Evolutionary conservation across 768 basidiomycete genomes (phyloP).

Genomic region (Tylopilus sp.): DNA sequence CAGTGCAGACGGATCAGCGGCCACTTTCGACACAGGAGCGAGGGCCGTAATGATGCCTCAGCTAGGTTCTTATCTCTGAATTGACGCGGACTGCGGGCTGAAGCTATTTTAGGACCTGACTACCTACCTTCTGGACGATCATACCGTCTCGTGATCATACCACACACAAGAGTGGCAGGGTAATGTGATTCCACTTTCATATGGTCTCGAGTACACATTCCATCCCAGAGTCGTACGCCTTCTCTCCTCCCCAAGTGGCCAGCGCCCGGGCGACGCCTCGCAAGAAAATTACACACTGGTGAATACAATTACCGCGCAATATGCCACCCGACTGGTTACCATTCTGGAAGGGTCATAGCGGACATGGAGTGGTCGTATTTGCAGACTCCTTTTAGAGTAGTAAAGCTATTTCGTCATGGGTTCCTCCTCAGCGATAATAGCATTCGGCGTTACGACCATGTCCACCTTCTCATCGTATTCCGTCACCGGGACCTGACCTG

Average conservation of each 20-base stretch:
- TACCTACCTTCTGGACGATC: conserved; percentile 45
- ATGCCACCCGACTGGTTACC: conserved; percentile 6
- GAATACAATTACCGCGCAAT: conserved; percentile 23
- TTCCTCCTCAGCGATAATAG: conserved; percentile 26
- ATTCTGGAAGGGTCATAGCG: conserved; percentile 18
- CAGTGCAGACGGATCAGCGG: conserved; percentile 59
- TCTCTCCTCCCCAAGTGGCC: conserved; percentile 35
- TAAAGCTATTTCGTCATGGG: conserved; percentile 20
- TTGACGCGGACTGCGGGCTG: conserved; percentile 3
- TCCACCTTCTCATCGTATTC: conserved; percentile 66
- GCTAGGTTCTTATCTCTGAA: conserved; percentile 43
- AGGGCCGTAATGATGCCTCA: conserved; percentile 64
- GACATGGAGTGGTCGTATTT: conserved; percentile 24
- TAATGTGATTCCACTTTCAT: conserved; percentile 27
- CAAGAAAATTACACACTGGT: conserved; percentile 27
- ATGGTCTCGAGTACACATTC: conserved; percentile 11
- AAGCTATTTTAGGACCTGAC: conserved; percentile 25
- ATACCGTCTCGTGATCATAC: conserved; percentile 42
- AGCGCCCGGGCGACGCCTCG: conserved; percentile 2
- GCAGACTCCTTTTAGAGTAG: conserved; percentile 1
- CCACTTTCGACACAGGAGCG: conserved; percentile 61
- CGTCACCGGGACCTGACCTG: conserved; percentile 48
- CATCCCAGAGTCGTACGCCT: conserved; percentile 38
- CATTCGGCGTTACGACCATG: conserved; percentile 50
- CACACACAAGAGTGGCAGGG: conserved; percentile 40